These are phyloP conservation scores for Lecanicillium sp. DNA, from an alignment of 2,329 filamentous ascomycete genomes.

Conservation along the genomic window DNA sequence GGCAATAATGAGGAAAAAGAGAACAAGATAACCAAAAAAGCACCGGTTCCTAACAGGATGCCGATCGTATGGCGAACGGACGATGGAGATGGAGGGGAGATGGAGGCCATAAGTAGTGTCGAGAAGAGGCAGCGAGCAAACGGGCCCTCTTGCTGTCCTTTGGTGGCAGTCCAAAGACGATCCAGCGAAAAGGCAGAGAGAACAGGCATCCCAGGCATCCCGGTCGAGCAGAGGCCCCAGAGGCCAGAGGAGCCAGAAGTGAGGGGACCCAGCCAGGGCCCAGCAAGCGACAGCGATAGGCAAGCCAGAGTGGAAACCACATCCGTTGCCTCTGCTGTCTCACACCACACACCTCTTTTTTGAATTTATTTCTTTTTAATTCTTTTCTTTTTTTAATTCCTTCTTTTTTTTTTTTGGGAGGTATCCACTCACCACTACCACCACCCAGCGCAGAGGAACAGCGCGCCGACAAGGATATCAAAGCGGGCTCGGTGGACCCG, in stretches of 20 bases:
- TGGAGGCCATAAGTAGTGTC: conserved; percentile 42
- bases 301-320: conserved; percentile 13
- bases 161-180: conserved; percentile 1
- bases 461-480: conserved; percentile 8
- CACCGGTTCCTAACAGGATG: conserved; percentile 40
- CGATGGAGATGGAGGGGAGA: conserved; percentile 35
- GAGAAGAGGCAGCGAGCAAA: neutral
- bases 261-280: neutral
- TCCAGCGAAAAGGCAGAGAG: neutral
- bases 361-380: too few species aligned
- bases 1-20: conserved; percentile 42
- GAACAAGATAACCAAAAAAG: conserved; percentile 35
- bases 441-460: conserved; percentile 4
- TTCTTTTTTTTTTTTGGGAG: too few species aligned
- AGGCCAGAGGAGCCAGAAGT: too few species aligned
- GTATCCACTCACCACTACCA: neutral
- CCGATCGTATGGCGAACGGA: conserved; percentile 41
- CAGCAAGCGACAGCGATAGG: conserved; percentile 13
- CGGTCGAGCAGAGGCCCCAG: conserved; percentile 3
- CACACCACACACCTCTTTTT: too few species aligned
- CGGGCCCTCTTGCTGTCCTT: neutral
- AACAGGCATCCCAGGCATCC: too few species aligned
- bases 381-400: too few species aligned
- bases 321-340: conserved; percentile 12
- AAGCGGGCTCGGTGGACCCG: conserved; percentile 7